These are phyloP conservation scores for Annulohypoxylon moriforme DNA, from an alignment of 495 filamentous ascomycete genomes.

Conservation along the genomic window DNA sequence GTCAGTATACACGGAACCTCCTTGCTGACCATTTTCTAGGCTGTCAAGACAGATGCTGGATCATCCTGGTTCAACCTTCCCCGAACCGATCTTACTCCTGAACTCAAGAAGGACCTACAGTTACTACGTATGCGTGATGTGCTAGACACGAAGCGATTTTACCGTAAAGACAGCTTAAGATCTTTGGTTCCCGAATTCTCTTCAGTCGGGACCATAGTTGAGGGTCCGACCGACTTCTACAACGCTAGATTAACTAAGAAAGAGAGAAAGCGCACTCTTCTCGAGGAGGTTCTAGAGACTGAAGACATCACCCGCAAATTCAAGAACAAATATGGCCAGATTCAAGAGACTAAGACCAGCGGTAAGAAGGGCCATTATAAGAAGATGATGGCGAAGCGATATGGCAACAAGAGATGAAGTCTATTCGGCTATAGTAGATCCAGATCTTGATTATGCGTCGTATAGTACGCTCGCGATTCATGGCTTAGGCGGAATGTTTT, in stretches of 20 bases:
- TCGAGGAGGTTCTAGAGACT: conserved; percentile 82
- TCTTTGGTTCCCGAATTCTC: conserved; percentile 78
- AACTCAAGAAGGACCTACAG: conserved; percentile 88
- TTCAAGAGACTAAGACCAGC: conserved; percentile 45
- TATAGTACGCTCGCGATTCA: background rate
- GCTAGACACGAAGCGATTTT: conserved; percentile 88
- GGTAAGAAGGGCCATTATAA: conserved; percentile 50
- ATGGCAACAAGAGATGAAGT: conserved; percentile 43
- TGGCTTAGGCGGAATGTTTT: background rate
- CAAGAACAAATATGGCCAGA: conserved; percentile 51
- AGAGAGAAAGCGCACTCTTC: conserved; percentile 87
- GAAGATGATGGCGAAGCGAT: conserved; percentile 49
- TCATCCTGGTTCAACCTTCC: conserved; percentile 86
- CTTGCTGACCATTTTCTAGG: conserved; percentile 47
- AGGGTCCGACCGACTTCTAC: conserved; percentile 90
- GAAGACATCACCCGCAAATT: conserved; percentile 56
- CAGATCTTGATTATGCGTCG: background rate
- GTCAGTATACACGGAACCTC: conserved; percentile 28
- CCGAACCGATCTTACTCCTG: conserved; percentile 80
- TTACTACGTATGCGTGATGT: conserved; percentile 88
- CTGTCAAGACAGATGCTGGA: conserved; percentile 60
- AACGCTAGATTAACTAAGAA: conserved; percentile 82
- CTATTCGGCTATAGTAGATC: background rate
- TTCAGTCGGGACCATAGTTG: conserved; percentile 87
- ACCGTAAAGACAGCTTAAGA: conserved; percentile 80